phyloP scores from a whole-genome alignment of 116 monocot genomes.

The Papilionanthe hybrid region DNA sequence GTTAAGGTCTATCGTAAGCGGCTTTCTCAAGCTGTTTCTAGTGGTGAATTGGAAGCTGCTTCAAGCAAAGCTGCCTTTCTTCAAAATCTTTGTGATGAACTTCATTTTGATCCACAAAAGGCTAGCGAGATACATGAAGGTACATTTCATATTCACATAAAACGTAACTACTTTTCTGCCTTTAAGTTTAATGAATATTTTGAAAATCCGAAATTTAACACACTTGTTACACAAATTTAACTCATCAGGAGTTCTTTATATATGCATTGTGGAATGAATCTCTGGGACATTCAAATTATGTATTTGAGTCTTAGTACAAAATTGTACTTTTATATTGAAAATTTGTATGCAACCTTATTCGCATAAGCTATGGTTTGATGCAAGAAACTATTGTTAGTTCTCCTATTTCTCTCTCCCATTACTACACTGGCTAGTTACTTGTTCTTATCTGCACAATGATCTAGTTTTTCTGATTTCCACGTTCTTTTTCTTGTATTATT shows the following conservation, averaged over 20 bases:
- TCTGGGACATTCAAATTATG: neutral
- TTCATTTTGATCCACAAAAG: conserved; percentile 80
- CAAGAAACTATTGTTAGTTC: neutral
- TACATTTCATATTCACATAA: conserved; percentile 15
- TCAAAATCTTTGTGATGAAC: conserved; percentile 82
- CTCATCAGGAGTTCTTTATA: neutral
- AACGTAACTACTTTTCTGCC: neutral
- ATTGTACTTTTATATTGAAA: neutral
- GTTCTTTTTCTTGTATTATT: neutral
- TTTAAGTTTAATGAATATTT: neutral
- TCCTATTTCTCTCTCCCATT: neutral
- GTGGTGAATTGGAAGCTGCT: conserved; percentile 71
- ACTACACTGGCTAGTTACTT: neutral
- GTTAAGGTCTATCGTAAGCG: conserved; percentile 67
- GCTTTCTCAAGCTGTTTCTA: conserved; percentile 70
- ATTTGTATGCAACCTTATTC: neutral
- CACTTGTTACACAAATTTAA: neutral
- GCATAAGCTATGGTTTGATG: neutral
- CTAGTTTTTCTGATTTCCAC: neutral
- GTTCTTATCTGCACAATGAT: neutral
- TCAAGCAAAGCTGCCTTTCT: conserved; percentile 91
- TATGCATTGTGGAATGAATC: neutral
- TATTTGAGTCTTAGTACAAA: conserved; percentile 1
- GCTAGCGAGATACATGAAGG: conserved; percentile 96
- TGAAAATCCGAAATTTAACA: neutral